Evolutionary conservation across 2,329 filamentous ascomycete species (phyloP).

Genomic region (Massarina eburnea): DNA sequence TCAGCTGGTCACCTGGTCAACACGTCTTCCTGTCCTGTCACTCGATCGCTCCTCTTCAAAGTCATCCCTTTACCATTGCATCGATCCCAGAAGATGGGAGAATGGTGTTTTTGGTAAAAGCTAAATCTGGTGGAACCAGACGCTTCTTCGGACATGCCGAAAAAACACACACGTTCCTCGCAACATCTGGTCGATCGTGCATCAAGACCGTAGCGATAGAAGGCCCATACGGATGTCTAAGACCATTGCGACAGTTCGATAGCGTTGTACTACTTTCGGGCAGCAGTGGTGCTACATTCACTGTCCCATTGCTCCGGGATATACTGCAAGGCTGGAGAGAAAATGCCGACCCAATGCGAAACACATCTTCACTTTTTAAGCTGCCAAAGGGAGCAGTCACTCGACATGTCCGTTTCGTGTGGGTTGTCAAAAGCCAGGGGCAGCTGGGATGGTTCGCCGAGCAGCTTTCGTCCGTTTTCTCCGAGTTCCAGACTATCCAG

Average conservation of each 20-base stretch:
- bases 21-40: conserved; percentile 64
- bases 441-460: conserved; percentile 57
- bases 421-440: conserved; percentile 59
- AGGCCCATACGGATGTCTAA: conserved; percentile 56
- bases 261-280: conserved; percentile 62
- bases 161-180: conserved; percentile 33
- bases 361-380: conserved; percentile 17
- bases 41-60: conserved; percentile 59
- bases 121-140: conserved; percentile 56
- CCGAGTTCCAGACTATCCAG: conserved; percentile 47
- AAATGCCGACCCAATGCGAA: conserved; percentile 14
- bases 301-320: conserved; percentile 58
- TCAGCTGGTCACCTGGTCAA: conserved; percentile 64
- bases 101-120: conserved; percentile 60
- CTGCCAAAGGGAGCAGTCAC: conserved; percentile 43
- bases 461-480: conserved; percentile 51
- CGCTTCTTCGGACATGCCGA: conserved; percentile 55
- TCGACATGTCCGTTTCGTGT: conserved; percentile 57
- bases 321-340: conserved; percentile 53
- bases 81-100: conserved; percentile 58
- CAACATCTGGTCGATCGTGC: conserved; percentile 10
- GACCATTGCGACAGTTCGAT: conserved; percentile 61
- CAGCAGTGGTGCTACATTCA: conserved; percentile 62
- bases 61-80: conserved; percentile 66
- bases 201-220: conserved; percentile 52